These are phyloP conservation scores for Boletus edulis DNA, from an alignment of 768 basidiomycete genomes.

Conservation along the genomic window DNA sequence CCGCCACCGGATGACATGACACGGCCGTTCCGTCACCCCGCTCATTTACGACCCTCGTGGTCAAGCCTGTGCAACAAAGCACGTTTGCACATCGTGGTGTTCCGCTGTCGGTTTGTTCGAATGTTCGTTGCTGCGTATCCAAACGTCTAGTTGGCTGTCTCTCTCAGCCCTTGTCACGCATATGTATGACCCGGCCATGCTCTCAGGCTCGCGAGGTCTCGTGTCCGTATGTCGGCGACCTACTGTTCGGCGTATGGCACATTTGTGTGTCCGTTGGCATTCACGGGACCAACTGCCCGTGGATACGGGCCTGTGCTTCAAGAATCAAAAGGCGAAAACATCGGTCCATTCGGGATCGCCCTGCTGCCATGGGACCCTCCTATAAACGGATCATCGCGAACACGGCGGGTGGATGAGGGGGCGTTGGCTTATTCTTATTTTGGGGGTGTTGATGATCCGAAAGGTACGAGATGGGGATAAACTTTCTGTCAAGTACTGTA, in stretches of 20 bases:
- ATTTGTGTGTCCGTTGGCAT: background rate
- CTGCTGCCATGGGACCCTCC: background rate
- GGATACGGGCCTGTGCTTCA: background rate
- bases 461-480: no score
- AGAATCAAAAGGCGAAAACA: background rate
- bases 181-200: background rate
- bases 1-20: background rate
- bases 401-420: slow-evolving; percentile 3
- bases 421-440: background rate
- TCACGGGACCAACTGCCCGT: background rate
- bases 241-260: background rate
- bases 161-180: background rate
- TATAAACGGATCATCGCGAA: slow-evolving; percentile 2
- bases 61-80: background rate
- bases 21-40: background rate
- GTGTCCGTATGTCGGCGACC: background rate
- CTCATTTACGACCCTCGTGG: background rate
- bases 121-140: slow-evolving; percentile 4
- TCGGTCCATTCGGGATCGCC: background rate
- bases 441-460: no score
- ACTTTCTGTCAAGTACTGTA: background rate
- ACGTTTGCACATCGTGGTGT: background rate
- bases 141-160: background rate
- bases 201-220: background rate
- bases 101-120: slow-evolving; percentile 8